These are phyloP conservation scores for Trametes hirsuta DNA, from an alignment of 1,284 basidiomycete genomes.

Conservation along the genomic window DNA sequence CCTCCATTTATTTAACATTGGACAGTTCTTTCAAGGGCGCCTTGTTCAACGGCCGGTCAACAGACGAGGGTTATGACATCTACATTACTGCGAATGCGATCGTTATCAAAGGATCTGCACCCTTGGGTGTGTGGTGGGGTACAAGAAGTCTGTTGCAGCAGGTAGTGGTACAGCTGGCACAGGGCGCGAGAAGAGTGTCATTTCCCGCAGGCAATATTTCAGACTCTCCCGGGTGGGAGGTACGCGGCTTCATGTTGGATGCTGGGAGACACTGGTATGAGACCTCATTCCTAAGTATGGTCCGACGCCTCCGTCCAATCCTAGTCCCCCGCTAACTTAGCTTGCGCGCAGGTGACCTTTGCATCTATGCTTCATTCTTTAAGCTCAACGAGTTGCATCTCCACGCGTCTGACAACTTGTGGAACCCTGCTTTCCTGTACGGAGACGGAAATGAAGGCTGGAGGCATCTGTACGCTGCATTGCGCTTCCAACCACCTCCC, in stretches of 20 bases:
- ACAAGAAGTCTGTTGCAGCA: constrained; percentile 41
- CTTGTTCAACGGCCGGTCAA: constrained; percentile 37
- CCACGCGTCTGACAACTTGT: constrained; percentile 36
- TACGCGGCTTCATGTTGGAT: constrained; percentile 45
- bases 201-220: constrained; percentile 35
- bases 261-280: constrained; percentile 41
- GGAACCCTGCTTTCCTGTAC: constrained; percentile 33
- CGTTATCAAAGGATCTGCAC: constrained; percentile 35
- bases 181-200: constrained; percentile 26
- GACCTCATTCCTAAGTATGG: constrained; percentile 27
- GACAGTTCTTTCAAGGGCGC: constrained; percentile 27
- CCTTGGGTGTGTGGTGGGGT: constrained; percentile 43
- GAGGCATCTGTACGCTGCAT: constrained; percentile 40
- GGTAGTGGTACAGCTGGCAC: constrained; percentile 24
- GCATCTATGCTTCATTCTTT: constrained; percentile 43
- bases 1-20: constrained; percentile 35
- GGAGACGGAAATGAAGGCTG: constrained; percentile 29
- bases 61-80: constrained; percentile 41
- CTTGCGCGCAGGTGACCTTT: constrained; percentile 35
- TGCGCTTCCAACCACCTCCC: constrained; percentile 39
- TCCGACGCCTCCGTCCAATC: neutral
- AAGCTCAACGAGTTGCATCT: constrained; percentile 40
- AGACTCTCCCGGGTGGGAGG: constrained; percentile 42
- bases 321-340: neutral
- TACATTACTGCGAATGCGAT: constrained; percentile 29